Percentiles rank a stretch among this genome's conserved stretches.
phyloP scores from a whole-genome alignment of 768 basidiomycete genomes.

The Chalciporus pseudorubinellus region DNA sequence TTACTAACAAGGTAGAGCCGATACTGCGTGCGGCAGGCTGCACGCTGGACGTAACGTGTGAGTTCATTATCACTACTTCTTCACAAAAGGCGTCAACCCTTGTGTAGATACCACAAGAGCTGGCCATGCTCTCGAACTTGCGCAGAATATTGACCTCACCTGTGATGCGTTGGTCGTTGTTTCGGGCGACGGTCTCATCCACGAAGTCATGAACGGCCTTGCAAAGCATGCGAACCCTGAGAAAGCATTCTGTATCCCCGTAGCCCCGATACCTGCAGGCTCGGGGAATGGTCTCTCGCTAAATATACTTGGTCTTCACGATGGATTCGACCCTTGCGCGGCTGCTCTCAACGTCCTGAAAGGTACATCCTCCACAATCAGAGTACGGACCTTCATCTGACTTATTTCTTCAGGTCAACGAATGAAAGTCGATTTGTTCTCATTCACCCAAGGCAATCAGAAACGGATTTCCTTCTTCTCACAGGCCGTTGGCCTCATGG shows the following conservation, averaged over 20 bases:
- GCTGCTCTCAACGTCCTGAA: slow-evolving; percentile 80
- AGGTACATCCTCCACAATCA: slow-evolving; percentile 36
- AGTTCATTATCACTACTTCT: slow-evolving; percentile 24
- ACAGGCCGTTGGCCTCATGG: slow-evolving; percentile 80
- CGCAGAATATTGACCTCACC: slow-evolving; percentile 50
- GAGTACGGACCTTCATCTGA: slow-evolving; percentile 1
- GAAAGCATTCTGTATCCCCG: slow-evolving; percentile 62
- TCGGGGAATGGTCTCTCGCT: slow-evolving; percentile 77
- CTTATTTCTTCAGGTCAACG: slow-evolving; percentile 49
- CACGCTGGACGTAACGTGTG: slow-evolving; percentile 59
- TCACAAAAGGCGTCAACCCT: neutral
- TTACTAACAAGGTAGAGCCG: slow-evolving; percentile 60
- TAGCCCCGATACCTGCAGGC: slow-evolving; percentile 79
- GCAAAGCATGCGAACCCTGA: slow-evolving; percentile 58
- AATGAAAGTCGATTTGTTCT: slow-evolving; percentile 76
- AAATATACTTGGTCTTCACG: slow-evolving; percentile 67
- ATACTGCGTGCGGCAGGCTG: slow-evolving; percentile 69
- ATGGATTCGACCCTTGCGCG: slow-evolving; percentile 68
- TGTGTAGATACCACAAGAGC: slow-evolving; percentile 56
- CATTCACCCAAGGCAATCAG: slow-evolving; percentile 65
- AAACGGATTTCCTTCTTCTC: slow-evolving; percentile 77
- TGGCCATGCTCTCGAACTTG: slow-evolving; percentile 68
- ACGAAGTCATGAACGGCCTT: slow-evolving; percentile 84
- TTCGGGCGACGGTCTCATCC: slow-evolving; percentile 82
- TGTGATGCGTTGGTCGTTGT: slow-evolving; percentile 74